Conservation (phyloP, 129 eudicot species). For the Pseudognaphalium luteoalbum region DNA sequence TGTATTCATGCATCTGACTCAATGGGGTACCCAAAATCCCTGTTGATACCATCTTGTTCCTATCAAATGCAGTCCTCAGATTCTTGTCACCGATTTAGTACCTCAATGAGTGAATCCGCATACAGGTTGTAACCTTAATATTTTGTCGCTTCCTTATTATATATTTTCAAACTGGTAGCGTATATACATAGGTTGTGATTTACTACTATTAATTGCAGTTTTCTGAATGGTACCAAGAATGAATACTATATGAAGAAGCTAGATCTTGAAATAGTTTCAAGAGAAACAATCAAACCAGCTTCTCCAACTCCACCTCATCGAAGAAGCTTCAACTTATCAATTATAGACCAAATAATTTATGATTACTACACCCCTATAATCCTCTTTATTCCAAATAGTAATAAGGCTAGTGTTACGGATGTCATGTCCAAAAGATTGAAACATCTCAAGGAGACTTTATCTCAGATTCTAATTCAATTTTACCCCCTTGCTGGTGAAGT, state of each 20-base stretch:
- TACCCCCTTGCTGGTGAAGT: constrained; percentile 26
- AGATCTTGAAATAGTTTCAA: constrained; percentile 24
- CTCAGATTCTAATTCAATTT: constrained; percentile 13
- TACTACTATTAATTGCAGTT: not conserved
- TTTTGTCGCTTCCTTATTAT: not conserved
- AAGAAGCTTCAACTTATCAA: constrained; percentile 18
- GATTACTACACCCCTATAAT: constrained; percentile 10
- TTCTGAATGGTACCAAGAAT: not conserved
- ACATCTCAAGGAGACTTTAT: constrained; percentile 18
- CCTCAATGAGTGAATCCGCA: not conserved
- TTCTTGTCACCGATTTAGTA: not conserved
- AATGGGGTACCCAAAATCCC: not conserved
- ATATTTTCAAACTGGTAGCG: not conserved
- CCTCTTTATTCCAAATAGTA: constrained; percentile 1
- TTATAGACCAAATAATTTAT: constrained; percentile 14
- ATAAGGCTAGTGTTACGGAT: not conserved
- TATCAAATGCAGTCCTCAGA: not conserved
- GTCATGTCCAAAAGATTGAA: not conserved
- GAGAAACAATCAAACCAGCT: constrained; percentile 29
- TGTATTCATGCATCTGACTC: not conserved
- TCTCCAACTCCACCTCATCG: constrained; percentile 31
- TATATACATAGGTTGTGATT: not conserved
- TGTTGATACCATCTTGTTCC: not conserved
- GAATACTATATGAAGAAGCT: not conserved
- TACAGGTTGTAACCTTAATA: not conserved